These are phyloP conservation scores for Tagetes patula DNA, from an alignment of 129 eudicot species.

Conservation along the genomic window DNA sequence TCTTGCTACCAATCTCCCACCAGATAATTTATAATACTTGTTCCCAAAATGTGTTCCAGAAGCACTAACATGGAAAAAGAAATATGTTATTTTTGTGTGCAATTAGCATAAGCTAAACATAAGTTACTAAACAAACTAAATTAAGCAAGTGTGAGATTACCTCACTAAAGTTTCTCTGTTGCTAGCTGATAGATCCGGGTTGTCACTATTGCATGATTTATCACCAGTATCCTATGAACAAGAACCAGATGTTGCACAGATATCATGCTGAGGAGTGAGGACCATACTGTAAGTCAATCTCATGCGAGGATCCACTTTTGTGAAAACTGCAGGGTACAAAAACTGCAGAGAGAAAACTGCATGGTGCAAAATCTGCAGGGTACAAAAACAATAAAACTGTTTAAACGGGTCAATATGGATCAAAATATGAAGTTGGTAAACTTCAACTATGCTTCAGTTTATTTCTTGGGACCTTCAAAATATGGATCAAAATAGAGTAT, in stretches of 20 bases:
- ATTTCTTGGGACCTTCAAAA: no score
- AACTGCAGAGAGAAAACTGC: no score
- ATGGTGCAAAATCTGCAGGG: no score
- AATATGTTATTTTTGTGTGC: neutral
- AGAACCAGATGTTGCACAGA: conserved; percentile 62
- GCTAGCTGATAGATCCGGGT: conserved; percentile 36
- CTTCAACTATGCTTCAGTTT: no score
- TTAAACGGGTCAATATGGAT: no score
- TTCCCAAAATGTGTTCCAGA: conserved; percentile 45
- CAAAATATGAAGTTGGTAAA: no score
- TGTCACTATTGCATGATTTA: conserved; percentile 57
- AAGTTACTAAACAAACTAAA: neutral
- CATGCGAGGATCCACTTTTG: conserved; percentile 34
- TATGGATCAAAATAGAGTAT: no score
- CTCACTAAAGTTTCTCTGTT: conserved; percentile 45
- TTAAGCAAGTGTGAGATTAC: conserved; percentile 32
- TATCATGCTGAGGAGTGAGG: conserved; percentile 31
- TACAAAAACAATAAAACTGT: no score
- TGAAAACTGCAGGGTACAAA: conserved; percentile 10
- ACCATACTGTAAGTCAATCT: conserved; percentile 40
- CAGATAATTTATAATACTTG: conserved; percentile 40
- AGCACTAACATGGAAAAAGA: conserved; percentile 25
- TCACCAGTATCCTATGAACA: conserved; percentile 60
- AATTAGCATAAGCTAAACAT: neutral
- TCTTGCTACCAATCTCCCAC: conserved; percentile 46